Evolutionary conservation across 257 asterid genomes (phyloP).

Genomic region (Solanum pinnatisectum): DNA sequence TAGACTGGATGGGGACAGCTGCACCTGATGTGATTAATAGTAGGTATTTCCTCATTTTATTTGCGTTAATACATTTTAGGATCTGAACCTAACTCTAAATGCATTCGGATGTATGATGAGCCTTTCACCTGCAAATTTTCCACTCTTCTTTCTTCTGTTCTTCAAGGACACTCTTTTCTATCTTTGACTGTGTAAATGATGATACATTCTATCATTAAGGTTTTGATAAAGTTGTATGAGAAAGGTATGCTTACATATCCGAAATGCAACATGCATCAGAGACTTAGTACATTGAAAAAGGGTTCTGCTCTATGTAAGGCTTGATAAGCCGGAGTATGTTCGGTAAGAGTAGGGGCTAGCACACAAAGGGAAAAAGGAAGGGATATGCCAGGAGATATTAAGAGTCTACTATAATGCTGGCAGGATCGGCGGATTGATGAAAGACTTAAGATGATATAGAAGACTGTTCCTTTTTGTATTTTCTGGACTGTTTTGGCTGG

Average conservation of each 20-base stretch:
- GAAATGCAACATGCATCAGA: not conserved
- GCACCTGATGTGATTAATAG: slow-evolving; percentile 67
- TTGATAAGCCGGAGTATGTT: not conserved
- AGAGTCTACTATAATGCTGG: not conserved
- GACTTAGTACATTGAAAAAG: not conserved
- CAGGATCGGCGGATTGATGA: not conserved
- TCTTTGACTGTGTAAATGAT: not conserved
- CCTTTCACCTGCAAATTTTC: not conserved
- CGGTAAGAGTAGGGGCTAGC: not conserved
- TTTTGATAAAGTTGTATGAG: not conserved
- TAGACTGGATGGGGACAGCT: slow-evolving; percentile 93
- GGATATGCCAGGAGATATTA: not conserved
- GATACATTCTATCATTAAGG: not conserved
- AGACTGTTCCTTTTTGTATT: not conserved
- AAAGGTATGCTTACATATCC: not conserved
- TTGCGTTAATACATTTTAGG: not conserved
- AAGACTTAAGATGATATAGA: not conserved
- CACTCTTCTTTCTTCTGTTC: not conserved
- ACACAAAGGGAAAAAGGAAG: not conserved
- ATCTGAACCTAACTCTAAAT: not conserved
- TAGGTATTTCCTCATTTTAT: slow-evolving; percentile 35
- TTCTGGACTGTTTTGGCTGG: not conserved
- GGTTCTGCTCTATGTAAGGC: not conserved
- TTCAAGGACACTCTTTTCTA: not conserved
- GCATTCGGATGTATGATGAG: not conserved